These are phyloP conservation scores for Saccharomyces hybrid DNA, from an alignment of 1,139 yeast species.

Conservation along the genomic window DNA sequence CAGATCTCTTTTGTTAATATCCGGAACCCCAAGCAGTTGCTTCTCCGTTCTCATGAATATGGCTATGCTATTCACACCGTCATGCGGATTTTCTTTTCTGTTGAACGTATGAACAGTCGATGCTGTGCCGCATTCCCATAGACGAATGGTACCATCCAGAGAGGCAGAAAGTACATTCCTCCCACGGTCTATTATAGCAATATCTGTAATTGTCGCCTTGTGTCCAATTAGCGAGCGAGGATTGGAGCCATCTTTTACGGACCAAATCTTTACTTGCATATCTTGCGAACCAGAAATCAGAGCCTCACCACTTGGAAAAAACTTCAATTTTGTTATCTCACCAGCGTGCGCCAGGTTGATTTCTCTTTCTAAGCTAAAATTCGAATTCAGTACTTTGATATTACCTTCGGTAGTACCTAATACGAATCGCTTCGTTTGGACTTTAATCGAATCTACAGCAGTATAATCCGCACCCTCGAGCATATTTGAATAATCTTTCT, in stretches of 20 bases:
- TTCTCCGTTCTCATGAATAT: slow-evolving; percentile 3
- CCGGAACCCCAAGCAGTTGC: background rate
- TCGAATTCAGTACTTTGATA: slow-evolving; percentile 26
- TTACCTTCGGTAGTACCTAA: slow-evolving; percentile 43
- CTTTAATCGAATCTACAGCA: slow-evolving; percentile 7
- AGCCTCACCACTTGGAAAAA: slow-evolving; percentile 59
- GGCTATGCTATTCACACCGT: slow-evolving; percentile 30
- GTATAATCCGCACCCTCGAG: slow-evolving; percentile 7
- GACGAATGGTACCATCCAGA: slow-evolving; percentile 44
- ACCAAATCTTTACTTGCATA: slow-evolving; percentile 52
- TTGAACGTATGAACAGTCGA: slow-evolving; percentile 36
- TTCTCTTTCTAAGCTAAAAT: slow-evolving; percentile 12
- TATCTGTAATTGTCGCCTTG: slow-evolving; percentile 38
- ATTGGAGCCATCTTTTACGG: slow-evolving; percentile 39
- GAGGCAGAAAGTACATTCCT: slow-evolving; percentile 52
- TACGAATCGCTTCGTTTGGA: slow-evolving; percentile 14
- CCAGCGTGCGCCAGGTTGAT: slow-evolving; percentile 41
- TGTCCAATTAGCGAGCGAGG: slow-evolving; percentile 48
- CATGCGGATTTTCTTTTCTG: slow-evolving; percentile 34
- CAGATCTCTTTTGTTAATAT: slow-evolving; percentile 7
- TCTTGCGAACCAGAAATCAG: slow-evolving; percentile 51
- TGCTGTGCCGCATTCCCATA: slow-evolving; percentile 69
- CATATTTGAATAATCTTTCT: slow-evolving; percentile 1
- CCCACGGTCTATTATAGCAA: slow-evolving; percentile 51
- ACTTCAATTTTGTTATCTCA: slow-evolving; percentile 36